phyloP scores from a whole-genome alignment of 495 filamentous ascomycete genomes.

The Sporormia fimetaria region DNA sequence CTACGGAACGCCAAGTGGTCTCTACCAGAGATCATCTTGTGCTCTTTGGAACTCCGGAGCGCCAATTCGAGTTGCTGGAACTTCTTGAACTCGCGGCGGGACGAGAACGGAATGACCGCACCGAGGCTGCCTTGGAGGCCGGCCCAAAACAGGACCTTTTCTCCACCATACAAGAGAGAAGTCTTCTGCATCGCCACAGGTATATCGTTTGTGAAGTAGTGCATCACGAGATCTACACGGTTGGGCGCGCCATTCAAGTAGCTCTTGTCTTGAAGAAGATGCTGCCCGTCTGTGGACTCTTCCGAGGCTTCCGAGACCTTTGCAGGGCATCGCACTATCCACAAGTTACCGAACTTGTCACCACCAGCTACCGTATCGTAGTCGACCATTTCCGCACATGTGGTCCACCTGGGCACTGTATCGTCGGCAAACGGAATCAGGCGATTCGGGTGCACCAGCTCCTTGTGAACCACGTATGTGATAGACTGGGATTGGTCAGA shows the following conservation, averaged over 20 bases:
- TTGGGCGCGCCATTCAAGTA: conserved; percentile 86
- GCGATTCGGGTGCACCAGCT: conserved; percentile 58
- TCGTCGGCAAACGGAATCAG: conserved; percentile 91
- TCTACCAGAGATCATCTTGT: conserved; percentile 75
- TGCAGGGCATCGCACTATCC: conserved; percentile 77
- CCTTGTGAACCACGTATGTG: conserved; percentile 88
- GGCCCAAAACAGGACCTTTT: conserved; percentile 84
- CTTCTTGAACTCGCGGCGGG: conserved; percentile 89
- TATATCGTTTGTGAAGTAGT: conserved; percentile 86
- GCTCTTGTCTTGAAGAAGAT: conserved; percentile 72
- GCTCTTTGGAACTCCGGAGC: conserved; percentile 67
- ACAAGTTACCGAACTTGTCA: conserved; percentile 95
- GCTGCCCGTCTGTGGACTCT: conserved; percentile 81
- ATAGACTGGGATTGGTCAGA: conserved; percentile 86
- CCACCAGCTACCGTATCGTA: conserved; percentile 94
- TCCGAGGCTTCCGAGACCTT: conserved; percentile 82
- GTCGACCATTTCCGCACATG: conserved; percentile 81
- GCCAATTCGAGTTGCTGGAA: conserved; percentile 89
- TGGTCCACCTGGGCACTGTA: conserved; percentile 76
- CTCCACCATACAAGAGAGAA: conserved; percentile 78
- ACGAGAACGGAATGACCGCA: conserved; percentile 78
- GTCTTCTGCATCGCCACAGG: conserved; percentile 84
- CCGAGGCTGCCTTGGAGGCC: conserved; percentile 91
- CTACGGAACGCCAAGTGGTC: conserved; percentile 91
- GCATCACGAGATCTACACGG: conserved; percentile 68